Percentiles rank a stretch among this genome's conserved stretches.
Evolutionary conservation across 2,329 filamentous ascomycete genomes (phyloP).

Genomic region (Pseudogymnoascus sp.): DNA sequence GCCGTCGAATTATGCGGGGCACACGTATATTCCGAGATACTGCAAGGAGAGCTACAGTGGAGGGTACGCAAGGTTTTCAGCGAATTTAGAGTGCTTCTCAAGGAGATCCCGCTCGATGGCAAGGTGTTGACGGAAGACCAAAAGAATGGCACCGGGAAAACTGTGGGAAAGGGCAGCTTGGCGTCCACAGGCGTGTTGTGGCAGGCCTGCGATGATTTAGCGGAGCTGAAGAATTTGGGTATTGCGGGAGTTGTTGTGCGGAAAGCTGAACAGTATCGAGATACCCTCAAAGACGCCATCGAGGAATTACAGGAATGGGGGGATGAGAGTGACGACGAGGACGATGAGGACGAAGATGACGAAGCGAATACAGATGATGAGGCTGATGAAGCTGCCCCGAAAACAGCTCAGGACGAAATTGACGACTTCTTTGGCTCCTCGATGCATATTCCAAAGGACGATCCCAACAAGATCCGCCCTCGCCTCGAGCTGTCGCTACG

Average conservation of each 20-base stretch:
- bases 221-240: constrained; percentile 56
- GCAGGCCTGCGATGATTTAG: constrained; percentile 71
- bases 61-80: constrained; percentile 53
- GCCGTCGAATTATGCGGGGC: constrained; percentile 60
- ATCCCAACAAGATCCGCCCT: constrained; percentile 57
- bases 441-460: constrained; percentile 54
- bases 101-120: constrained; percentile 53
- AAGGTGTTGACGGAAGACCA: constrained; percentile 41
- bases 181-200: constrained; percentile 71
- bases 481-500: constrained; percentile 58
- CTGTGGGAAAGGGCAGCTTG: constrained; percentile 44
- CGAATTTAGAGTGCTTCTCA: constrained; percentile 55
- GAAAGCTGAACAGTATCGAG: constrained; percentile 67
- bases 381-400: constrained; percentile 27
- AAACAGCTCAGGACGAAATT: constrained; percentile 48
- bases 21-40: constrained; percentile 53
- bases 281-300: constrained; percentile 72
- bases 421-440: constrained; percentile 62
- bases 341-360: constrained; percentile 50
- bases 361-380: constrained; percentile 36
- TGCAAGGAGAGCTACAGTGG: constrained; percentile 56
- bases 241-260: constrained; percentile 62
- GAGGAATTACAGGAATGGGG: constrained; percentile 85
- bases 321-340: constrained; percentile 60
- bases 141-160: constrained; percentile 36